These are phyloP conservation scores for Corynespora cassiicola DNA, from an alignment of 2,329 filamentous ascomycete genomes.

Conservation along the genomic window DNA sequence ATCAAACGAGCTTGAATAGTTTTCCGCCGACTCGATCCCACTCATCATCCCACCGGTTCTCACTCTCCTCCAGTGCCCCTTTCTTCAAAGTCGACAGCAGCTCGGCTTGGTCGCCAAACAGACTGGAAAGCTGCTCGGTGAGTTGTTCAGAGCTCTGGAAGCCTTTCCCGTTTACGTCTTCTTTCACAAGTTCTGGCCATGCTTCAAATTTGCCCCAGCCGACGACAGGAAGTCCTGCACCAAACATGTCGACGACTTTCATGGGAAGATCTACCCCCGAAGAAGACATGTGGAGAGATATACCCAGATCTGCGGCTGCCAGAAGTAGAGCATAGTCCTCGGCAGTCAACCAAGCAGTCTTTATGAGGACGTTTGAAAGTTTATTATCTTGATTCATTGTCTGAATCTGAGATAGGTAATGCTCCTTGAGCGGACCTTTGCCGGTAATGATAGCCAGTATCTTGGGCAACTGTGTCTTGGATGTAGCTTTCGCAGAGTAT, in stretches of 20 bases:
- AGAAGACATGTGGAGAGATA: conserved; percentile 91
- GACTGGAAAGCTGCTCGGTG: conserved; percentile 64
- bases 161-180: conserved; percentile 84
- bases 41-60: conserved; percentile 85
- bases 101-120: conserved; percentile 64
- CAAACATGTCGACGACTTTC: conserved; percentile 99
- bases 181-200: conserved; percentile 87
- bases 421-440: conserved; percentile 82
- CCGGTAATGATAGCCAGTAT: conserved; percentile 94
- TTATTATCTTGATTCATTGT: conserved; percentile 66
- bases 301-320: conserved; percentile 83
- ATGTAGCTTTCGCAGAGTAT: conserved; percentile 67
- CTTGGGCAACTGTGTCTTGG: conserved; percentile 61
- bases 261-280: conserved; percentile 96
- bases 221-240: conserved; percentile 86
- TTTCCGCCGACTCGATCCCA: conserved; percentile 85
- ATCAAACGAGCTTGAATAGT: conserved; percentile 57
- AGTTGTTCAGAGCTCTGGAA: conserved; percentile 78
- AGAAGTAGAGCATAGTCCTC: conserved; percentile 85
- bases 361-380: conserved; percentile 73
- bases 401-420: conserved; percentile 73
- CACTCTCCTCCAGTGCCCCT: conserved; percentile 77
- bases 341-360: conserved; percentile 84
- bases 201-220: conserved; percentile 88
- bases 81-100: conserved; percentile 68